Evolutionary conservation across 345 rosid genomes (phyloP), one percentile per base, ranked within the genome.

Genomic region (Salix suchowensis): DNA sequence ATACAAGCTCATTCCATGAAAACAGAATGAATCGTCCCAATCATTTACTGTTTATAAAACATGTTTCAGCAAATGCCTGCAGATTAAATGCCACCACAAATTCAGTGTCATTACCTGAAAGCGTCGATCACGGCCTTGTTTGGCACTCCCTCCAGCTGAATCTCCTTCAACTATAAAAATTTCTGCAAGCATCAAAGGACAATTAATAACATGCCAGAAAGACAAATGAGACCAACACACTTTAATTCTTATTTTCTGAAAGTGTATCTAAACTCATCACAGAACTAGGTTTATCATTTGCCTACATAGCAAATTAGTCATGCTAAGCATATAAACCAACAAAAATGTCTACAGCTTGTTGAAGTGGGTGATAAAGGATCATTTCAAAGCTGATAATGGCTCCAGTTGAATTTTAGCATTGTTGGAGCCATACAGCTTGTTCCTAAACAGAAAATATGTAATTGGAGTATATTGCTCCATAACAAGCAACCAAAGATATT

Each of bases 121-220:
- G 44, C 97, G 90, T 81, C 99, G 88, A 84, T 96, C 98, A 70
- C 99, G 97, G 72, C 99, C 99, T 76, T 94, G 99, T 84, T 96
- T 96, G 74, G 99, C 99, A 87, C 99, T 96, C 78, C 98, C 98
- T 62, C 99, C 99, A 62, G 99, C 99, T 52, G 99, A 96, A 84
- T 96, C 98, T 66, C 99, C 99, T 84, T 96, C 99, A 7, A 96
- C 99, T 73, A 96, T 94, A 78, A 96, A 96, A 78, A 96, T 96
- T 83, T 96, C 99, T 96, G 88, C 68, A 85, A 71, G 69, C 26
- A 74, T 73, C 62, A 48, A 70, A 52, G 21, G 62, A 12, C 70
- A 30, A 34, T 75, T 44, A 40, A 72, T 7, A 74, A 34, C 58
- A n/a, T 2, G 37, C 19, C 30, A 8, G n/a, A 68, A 76, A 69